Base-by-base conservation (phyloP, 208 protist genomes). In the Crithidia bombi region DNA sequence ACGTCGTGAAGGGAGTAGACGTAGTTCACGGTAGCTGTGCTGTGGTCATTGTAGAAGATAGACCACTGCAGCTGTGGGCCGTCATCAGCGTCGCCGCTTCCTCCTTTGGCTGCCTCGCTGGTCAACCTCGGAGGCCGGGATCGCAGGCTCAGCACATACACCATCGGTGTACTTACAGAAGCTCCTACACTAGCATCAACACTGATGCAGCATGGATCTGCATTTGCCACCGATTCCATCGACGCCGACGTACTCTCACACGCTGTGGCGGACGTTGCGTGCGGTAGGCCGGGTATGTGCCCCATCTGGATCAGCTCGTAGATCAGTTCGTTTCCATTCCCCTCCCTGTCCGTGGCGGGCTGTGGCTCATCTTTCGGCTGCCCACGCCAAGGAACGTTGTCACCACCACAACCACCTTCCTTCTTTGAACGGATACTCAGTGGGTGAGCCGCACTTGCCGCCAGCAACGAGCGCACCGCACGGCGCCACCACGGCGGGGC, bases 401-500 rank as follows among this genome's bases (percentile, higher is more conserved):
- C n/a, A n/a, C n/a, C n/a, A n/a, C n/a, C n/a, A 41, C 38, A 41
- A 32, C 7, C 47, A 3, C 25, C n/a, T n/a, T n/a, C n/a, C n/a
- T 0, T 50, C 1, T 12, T 50, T 50, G 38, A 0, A 9, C 12
- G 12, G 38, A 9, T 43, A 9, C 38, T n/a, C n/a, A n/a, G n/a
- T n/a, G n/a, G n/a, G n/a, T n/a, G n/a, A n/a, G n/a, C n/a, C n/a
- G n/a, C n/a, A n/a, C n/a, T n/a, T 54, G 49, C 49, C 3, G 15
- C 15, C 17, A 9, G 51, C 51, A 39, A 3, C 14, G 0, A n/a
- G n/a, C 6, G 1, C 46, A 73, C 33, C 33, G 38, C 56, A 17
- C 44, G 12, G 5, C 25, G 10, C 56, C 55, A 73, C 67, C 67
- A 73, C 25, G 25, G 19, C 10, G 67, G 67, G 0, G 67, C 56